Percentiles rank a stretch among this genome's conserved stretches.
phyloP scores from a whole-genome alignment of 345 rosid species.

The Sisymbrium irio region DNA sequence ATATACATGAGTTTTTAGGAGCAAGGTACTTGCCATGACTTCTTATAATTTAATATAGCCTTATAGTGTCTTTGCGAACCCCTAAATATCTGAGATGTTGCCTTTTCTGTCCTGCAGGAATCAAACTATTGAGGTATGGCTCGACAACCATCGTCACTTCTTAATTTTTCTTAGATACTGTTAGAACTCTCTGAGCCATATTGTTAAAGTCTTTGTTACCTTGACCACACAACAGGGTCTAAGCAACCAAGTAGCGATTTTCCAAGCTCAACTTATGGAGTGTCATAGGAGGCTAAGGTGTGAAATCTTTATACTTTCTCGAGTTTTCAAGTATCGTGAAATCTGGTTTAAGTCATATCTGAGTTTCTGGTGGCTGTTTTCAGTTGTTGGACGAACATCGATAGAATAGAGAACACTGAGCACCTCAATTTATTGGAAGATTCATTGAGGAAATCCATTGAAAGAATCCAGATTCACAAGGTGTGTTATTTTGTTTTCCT shows the following conservation, averaged over 20 bases:
- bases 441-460: slow-evolving; percentile 62
- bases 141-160: neutral
- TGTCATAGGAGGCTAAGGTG: slow-evolving; percentile 80
- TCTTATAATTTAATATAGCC: neutral
- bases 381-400: slow-evolving; percentile 77
- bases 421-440: slow-evolving; percentile 77
- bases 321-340: neutral
- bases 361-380: slow-evolving; percentile 24
- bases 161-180: neutral
- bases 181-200: slow-evolving; percentile 1
- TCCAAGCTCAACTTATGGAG: slow-evolving; percentile 63
- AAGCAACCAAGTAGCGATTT: slow-evolving; percentile 54
- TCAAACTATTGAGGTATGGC: slow-evolving; percentile 69
- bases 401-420: slow-evolving; percentile 61
- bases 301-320: slow-evolving; percentile 17
- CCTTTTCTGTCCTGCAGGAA: slow-evolving; percentile 47
- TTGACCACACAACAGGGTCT: slow-evolving; percentile 51
- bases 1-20: slow-evolving; percentile 76
- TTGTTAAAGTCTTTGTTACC: slow-evolving; percentile 17
- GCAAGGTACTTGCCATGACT: slow-evolving; percentile 46
- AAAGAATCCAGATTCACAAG: slow-evolving; percentile 52
- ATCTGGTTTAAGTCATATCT: neutral
- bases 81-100: slow-evolving; percentile 25
- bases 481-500: slow-evolving; percentile 34
- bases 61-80: slow-evolving; percentile 6